Base-by-base conservation (phyloP, 495 filamentous ascomycete species). In the Annulohypoxylon moriforme region DNA sequence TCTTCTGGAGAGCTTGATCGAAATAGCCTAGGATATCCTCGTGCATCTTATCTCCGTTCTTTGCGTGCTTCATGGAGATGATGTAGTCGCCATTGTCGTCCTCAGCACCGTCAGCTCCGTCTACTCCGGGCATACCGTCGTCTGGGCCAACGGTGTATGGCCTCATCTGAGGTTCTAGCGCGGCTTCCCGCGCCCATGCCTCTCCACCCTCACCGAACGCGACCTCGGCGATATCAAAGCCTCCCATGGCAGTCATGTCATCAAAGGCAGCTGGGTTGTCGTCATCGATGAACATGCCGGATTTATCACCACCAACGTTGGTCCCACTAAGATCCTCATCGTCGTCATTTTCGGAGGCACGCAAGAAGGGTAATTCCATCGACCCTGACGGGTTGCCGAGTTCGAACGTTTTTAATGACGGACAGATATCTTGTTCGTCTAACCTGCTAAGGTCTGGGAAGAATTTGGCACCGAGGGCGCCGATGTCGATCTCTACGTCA, bases 1-100 rank as follows among this genome's bases (percentile, higher is more conserved):
- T 98, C 85, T 96, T 97, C 73, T 92, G 89, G 25, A 97, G 82
- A 8, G 95, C 94, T 74, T 97, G 91, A 79, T 99, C 96, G 76
- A 99, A 99, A 81, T 98, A 99, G 73, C 91, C 91, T 16, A 99
- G 87, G 60, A 99, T 97, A 74, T 97, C 94, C 67, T 98, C 93
- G 73, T 96, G 92, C 55, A 91, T 86, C 64, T 85, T 84, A 60
- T 86, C 89, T 46, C 88, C 85, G 31, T 79, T 85, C 52, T 83
- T 80, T 16, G 83, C 79, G 72, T 91, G 89, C 20, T 87, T 87
- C 79, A 97, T 87, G 8, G 91, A 90, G 14, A 97, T 85, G 36
- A 88, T 83, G 76, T 92, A 96, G 47, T 91, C 81, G 55, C 88
- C 87, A 27, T 82, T 85, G 40, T 84, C 84, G 10, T 85, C 82